phyloP scores from a whole-genome alignment of 2,329 filamentous ascomycete genomes.

The Diaporthe citriasiana region DNA sequence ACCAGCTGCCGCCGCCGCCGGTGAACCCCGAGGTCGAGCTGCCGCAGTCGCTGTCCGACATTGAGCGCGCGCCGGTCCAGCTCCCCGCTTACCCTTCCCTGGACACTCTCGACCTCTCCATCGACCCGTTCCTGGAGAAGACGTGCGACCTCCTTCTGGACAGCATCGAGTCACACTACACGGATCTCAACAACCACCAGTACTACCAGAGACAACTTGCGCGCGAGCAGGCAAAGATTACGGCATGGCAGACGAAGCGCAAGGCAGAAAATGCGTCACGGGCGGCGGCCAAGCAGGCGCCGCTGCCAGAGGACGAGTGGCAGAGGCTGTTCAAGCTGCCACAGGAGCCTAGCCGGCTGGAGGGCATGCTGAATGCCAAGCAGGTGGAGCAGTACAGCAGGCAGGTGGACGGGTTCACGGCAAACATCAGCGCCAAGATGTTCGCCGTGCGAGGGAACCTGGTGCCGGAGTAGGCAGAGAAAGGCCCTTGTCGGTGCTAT shows the following conservation, averaged over 20 bases:
- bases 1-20: constrained; percentile 84
- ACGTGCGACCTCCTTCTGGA: constrained; percentile 96
- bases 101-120: constrained; percentile 90
- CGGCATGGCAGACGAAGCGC: constrained; percentile 95
- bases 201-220: constrained; percentile 93
- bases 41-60: constrained; percentile 83
- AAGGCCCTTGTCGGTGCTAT: constrained; percentile 53
- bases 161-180: constrained; percentile 97
- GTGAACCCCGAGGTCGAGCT: constrained; percentile 78
- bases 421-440: constrained; percentile 95
- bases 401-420: constrained; percentile 96
- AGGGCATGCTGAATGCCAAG: constrained; percentile 93
- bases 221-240: constrained; percentile 96
- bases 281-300: constrained; percentile 86
- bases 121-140: constrained; percentile 98
- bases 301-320: constrained; percentile 97
- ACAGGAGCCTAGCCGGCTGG: constrained; percentile 90
- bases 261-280: constrained; percentile 94
- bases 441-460: constrained; percentile 88
- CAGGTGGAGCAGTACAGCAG: constrained; percentile 98
- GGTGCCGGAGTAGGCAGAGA: constrained; percentile 64
- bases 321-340: constrained; percentile 98
- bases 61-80: constrained; percentile 74
- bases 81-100: constrained; percentile 87
- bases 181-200: constrained; percentile 99